Conservation (phyloP, 2,329 filamentous ascomycete genomes). For the Talaromyces sp. region DNA sequence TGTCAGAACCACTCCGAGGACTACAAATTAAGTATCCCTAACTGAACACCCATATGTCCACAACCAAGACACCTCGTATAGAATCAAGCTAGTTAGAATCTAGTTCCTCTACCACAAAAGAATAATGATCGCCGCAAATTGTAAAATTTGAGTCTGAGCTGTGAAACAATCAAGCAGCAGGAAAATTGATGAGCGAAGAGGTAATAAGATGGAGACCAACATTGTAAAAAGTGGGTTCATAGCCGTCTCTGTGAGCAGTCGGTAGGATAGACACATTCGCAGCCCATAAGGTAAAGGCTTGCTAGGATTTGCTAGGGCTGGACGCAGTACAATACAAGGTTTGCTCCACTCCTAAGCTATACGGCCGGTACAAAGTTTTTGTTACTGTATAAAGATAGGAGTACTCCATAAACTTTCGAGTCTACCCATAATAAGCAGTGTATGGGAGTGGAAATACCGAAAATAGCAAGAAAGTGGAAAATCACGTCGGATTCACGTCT, state of each 20-base stretch:
- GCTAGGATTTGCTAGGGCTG: too few species aligned
- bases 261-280: not conserved
- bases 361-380: too few species aligned
- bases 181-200: not conserved
- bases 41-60: not conserved
- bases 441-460: not conserved
- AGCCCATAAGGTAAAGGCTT: too few species aligned
- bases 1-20: not conserved
- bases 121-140: not conserved
- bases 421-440: too few species aligned
- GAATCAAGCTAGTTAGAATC: not conserved
- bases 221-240: too few species aligned
- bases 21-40: not conserved
- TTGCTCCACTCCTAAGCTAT: too few species aligned
- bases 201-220: too few species aligned
- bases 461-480: not conserved
- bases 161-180: not conserved
- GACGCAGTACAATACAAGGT: too few species aligned
- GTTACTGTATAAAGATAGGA: too few species aligned
- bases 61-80: not conserved
- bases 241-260: not conserved
- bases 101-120: not conserved
- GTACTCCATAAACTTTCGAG: too few species aligned
- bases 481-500: not conserved
- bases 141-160: not conserved